Base-by-base conservation (phyloP, 2,329 filamentous ascomycete genomes). In the Colletotrichum tabaci region DNA sequence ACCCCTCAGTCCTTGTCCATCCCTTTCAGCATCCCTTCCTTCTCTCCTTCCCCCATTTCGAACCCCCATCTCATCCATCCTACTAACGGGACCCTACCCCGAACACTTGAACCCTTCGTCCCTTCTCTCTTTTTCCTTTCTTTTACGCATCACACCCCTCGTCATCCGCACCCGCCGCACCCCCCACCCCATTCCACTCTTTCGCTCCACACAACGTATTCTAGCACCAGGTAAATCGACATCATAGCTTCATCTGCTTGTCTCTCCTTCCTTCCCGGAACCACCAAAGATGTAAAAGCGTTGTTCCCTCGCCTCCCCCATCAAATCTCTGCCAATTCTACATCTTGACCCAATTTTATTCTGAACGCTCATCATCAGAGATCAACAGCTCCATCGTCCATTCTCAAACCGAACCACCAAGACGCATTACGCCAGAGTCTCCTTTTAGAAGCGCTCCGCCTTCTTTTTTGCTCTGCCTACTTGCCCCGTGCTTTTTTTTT, bases 261-360 rank as follows among this genome's bases (percentile, higher is more conserved):
- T 74, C 62, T 74, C 70, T 72, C 62, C 72, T 65, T 69, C 72
- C 68, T 63, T 60, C 71, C 71, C 55, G 61, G 53, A 58, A 61
- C 71, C 71, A 71, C 67, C 60, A 73, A 44, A 74, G 64, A 74
- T 67, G 71, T 71, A 74, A 74, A 74, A 73, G 71, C 73, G 63
- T 74, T 74, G 71, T 73, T 66, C 67, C 70, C 73, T 74, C 73
- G 66, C 71, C 73, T 74, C 71, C 56, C 69, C 72, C 68, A 53
- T 65, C 62, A 38, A 60, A 62, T 61, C 46, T 64, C 18, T 42
- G 57, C 57, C 49, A 60, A 61, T 40, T 65, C 69, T 56, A 60
- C 60, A 65, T 58, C 52, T 61, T 70, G 58, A 50, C 57, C 72
- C 72, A 66, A 71, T 64, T 73, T 73, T 73, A 40, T 15, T 23